Base-by-base conservation (phyloP, 805 yeast genomes). In the Tetrapisispora nanseiensis region DNA sequence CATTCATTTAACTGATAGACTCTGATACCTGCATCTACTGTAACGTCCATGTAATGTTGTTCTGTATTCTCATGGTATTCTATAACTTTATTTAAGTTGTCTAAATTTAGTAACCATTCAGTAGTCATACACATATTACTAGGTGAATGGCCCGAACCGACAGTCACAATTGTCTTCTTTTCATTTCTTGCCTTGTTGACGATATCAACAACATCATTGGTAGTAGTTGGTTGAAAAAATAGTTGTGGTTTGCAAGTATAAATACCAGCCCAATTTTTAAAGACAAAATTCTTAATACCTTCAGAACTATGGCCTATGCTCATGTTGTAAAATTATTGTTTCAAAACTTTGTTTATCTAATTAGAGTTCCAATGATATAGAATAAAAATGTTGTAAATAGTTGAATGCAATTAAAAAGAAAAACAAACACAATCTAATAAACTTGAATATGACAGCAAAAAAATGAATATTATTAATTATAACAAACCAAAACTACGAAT, bases 81-180 rank as follows among this genome's bases (percentile, higher is more conserved):
- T 21, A 80, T 51, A 16, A 86, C 76, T n/a, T 61, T 54, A 58
- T 77, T 75, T 59, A 83, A 73, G 44, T 76, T 76, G 62, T 90
- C 97, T 54, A 90, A 70, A 58, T 85, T 89, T 48, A 94, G 75
- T 16, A 92, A 65, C 95, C 96, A 89, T 44, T 84, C 92, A 26
- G 69, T 65, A 4, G 95, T 83, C 82, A 87, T 80, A 41, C 95
- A 86, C 65, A 92, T 65, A 56, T 80, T 89, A 33, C 94, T 82
- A 0, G 98, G 98, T 7, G 97, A 87, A 59, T 92, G 97, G 26
- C 95, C 96, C 0, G 95, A 78, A 0, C 98, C 98, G 8, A 85
- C 89, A 2, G 84, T 76, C 71, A 84, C 80, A 42, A 90, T 65
- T 15, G 95, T 83, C 51, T 78, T 81, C 16, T 70, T 66, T 20